Evolutionary conservation across 2,329 filamentous ascomycete genomes (phyloP).

Genomic region (Chaetothyriales sp.): DNA sequence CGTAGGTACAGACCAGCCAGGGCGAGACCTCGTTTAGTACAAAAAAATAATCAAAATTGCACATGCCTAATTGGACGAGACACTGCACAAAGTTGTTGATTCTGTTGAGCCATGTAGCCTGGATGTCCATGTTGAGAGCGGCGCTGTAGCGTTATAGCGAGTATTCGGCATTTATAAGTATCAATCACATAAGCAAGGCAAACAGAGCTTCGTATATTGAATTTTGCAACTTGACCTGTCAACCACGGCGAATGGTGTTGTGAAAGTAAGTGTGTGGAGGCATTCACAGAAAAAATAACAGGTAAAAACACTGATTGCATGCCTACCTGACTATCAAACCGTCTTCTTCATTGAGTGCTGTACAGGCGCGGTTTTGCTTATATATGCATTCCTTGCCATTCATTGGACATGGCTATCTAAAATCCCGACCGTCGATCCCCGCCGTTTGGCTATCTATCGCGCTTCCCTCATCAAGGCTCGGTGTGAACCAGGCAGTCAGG

Average conservation of each 20-base stretch:
- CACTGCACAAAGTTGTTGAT: too few relatives aligned
- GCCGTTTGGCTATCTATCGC: not conserved
- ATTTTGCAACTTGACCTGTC: too few relatives aligned
- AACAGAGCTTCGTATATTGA: too few relatives aligned
- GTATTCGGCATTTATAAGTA: too few relatives aligned
- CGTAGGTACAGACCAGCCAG: not conserved
- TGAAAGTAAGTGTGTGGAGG: too few relatives aligned
- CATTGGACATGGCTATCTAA: not conserved
- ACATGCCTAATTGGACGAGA: not conserved
- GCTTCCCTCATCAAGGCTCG: not conserved
- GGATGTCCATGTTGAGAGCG: too few relatives aligned
- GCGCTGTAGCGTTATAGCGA: too few relatives aligned
- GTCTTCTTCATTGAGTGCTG: conserved; percentile 3
- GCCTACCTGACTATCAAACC: too few relatives aligned
- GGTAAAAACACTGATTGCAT: conserved; percentile 1
- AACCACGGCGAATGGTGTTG: too few relatives aligned
- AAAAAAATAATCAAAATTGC: not conserved
- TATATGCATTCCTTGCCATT: not conserved
- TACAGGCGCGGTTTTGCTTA: conserved; percentile 3
- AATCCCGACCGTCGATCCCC: not conserved
- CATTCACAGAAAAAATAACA: not conserved
- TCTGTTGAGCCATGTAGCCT: too few relatives aligned
- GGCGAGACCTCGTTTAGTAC: not conserved
- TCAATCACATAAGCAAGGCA: too few relatives aligned
- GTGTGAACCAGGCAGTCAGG: too few relatives aligned